Evolutionary conservation across 2,329 filamentous ascomycete species (phyloP), one percentile per base, ranked within the genome.

Genomic region (Cladosporium austrohemisphaericum): DNA sequence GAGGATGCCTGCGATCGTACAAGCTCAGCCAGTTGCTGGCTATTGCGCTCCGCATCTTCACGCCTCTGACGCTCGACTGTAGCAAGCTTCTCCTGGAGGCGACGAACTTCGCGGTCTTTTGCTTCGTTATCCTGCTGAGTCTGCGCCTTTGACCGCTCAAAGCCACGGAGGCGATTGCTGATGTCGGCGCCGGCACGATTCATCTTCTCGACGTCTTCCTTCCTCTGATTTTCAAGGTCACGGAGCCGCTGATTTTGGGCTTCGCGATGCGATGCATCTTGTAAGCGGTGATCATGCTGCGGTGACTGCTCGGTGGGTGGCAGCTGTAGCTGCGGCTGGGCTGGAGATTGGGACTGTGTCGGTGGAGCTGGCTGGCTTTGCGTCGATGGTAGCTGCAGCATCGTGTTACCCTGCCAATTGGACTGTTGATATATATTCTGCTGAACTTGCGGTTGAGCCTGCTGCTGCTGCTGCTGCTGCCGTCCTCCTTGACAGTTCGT

Each of bases 1-100:
- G 44, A 22, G 3, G 44, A n/a, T 41, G 51, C 37, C 32, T 52
- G 41, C n/a, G 35, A 36, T 1, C 41, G 38, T 9, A 32, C 32
- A 19, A 51, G 33, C 16, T 46, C 33, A 4, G 35, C 49, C 10
- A 51, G 23, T 33, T 51, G 37, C 8, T 26, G 40, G 8, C 40
- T 38, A 26, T 46, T 35, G 1, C 41, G 38, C 8, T 38, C 29
- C 13, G 49, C 41, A 10, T 45, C 49, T 14, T 19, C 16, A 8
- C 16, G 38, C 6, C 40, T 32, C 10, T 28, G 37, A 4, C 47
- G 37, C 16, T 41, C 31, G 6, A 43, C 23, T 1, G 26, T 18
- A 16, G 45, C 35, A 13, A 49, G 28, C 23, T 41, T 22, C 16
- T 49, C 45, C 9, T 49, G 35, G 2, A 49, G 36, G 2, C 37